A percentile compares a stretch with the other conserved stretches of the same genome.
Conservation (phyloP, 805 yeast genomes). For the Torulaspora indica region DNA sequence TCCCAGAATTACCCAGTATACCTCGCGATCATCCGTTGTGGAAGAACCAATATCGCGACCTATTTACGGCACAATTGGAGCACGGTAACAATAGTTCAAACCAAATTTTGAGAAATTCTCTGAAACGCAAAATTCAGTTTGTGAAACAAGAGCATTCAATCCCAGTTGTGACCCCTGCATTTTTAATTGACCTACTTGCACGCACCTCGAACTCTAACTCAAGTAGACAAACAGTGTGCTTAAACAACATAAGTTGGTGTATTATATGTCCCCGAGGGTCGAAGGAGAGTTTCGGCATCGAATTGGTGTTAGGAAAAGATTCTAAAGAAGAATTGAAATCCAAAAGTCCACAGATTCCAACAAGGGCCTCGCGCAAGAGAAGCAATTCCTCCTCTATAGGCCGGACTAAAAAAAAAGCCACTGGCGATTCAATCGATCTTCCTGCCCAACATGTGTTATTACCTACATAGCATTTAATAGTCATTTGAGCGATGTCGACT, state of each 20-base stretch:
- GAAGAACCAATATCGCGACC: conserved; percentile 30
- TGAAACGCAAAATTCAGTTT: conserved; percentile 34
- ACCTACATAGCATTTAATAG: conserved; percentile 1
- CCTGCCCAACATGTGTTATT: neutral
- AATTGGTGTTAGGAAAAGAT: conserved; percentile 9
- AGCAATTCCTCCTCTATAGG: neutral
- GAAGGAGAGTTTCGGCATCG: conserved; percentile 22
- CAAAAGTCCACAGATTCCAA: conserved; percentile 2
- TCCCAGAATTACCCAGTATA: conserved; percentile 29
- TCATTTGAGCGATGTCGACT: neutral
- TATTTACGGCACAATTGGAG: conserved; percentile 18
- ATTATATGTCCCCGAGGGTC: conserved; percentile 33
- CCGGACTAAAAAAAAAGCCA: neutral
- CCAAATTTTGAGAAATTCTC: conserved; percentile 31
- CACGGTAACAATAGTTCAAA: conserved; percentile 15
- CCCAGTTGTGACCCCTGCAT: conserved; percentile 34
- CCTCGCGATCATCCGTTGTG: conserved; percentile 27
- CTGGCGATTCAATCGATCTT: neutral
- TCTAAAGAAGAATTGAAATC: conserved; percentile 4
- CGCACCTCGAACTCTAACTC: conserved; percentile 9
- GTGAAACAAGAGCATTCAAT: conserved; percentile 30
- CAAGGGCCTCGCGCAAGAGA: neutral
- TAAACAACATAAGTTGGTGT: conserved; percentile 35
- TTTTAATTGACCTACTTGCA: conserved; percentile 27
- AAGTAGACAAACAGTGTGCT: conserved; percentile 6